Base-by-base conservation (phyloP, 805 yeast species). In the Millerozyma acaciae region DNA sequence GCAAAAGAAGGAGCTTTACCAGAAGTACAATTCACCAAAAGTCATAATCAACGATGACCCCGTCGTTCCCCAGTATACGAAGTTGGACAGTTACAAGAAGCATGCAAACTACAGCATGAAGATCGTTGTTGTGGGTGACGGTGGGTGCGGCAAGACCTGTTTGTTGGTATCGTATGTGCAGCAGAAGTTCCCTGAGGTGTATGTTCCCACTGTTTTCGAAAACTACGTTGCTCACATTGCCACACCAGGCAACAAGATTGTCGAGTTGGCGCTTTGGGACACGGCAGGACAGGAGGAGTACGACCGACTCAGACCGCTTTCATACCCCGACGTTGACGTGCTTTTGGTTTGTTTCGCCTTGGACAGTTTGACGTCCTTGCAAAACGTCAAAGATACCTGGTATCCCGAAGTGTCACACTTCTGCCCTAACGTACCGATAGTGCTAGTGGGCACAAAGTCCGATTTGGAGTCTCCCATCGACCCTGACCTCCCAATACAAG, bases 251-350 rank as follows among this genome's bases (percentile, higher is more conserved):
- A 94, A 95, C 32, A 84, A 90, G 64, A 77, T 84, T 2, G 47
- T 82, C 14, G 88, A 81, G 49, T 57, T 86, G 44, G 84, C 86
- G 1, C 57, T 85, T 19, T 85, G 94, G 94, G 96, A 86, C 53
- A 84, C 95, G 1, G 95, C 95, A 0, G 93, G 95, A 3, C 93
- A 84, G 58, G 94, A 85, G 57, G 93, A 84, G 54, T 84, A 83
- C 51, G 89, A 81, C 52, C 64, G 95, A 33, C 61, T 85, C 35
- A 66, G 96, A 40, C 93, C 94, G 2, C 63, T 87, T 30, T 71
- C 83, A 26, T 86, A 86, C 51, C 81, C 89, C 5, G 94, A 84
- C 45, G 84, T 81, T 3, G 84, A 86, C 53, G 62, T 87, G 2
- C 57, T 87, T 12, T 62, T 89, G 37, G 65, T 87, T 6, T 88